phyloP scores from a whole-genome alignment of 2,329 filamentous ascomycete species.

The Colletotrichum tabaci region DNA sequence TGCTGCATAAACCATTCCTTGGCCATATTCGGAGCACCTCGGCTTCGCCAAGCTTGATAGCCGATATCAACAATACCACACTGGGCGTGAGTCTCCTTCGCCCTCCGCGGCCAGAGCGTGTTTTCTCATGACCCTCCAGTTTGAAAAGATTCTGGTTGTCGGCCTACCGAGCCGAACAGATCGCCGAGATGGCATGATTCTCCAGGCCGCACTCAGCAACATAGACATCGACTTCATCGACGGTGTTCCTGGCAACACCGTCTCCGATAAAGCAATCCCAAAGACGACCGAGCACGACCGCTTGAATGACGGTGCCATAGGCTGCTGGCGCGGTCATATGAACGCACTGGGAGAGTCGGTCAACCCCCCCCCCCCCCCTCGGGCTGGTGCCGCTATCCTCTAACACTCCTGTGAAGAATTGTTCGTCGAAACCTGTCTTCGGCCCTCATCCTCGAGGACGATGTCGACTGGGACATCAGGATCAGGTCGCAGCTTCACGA shows the following conservation, averaged over 20 bases:
- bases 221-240: conserved; percentile 63
- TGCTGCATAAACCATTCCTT: conserved; percentile 26
- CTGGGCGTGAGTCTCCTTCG: conserved; percentile 21
- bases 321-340: conserved; percentile 59
- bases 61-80: conserved; percentile 28
- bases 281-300: conserved; percentile 51
- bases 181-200: conserved; percentile 64
- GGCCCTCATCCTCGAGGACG: conserved; percentile 70
- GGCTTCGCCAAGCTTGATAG: conserved; percentile 2
- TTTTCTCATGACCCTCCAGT: conserved; percentile 52
- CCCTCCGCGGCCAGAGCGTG: too few relatives aligned
- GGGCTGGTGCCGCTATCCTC: neutral
- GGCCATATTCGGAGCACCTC: conserved; percentile 10
- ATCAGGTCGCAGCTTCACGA: conserved; percentile 63
- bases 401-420: conserved; percentile 49
- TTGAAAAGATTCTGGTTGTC: conserved; percentile 67
- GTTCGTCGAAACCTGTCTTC: conserved; percentile 61
- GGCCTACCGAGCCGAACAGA: conserved; percentile 66
- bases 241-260: conserved; percentile 57
- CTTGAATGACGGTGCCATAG: conserved; percentile 47
- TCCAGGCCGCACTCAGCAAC: conserved; percentile 62
- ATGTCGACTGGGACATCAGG: conserved; percentile 70
- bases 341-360: conserved; percentile 53
- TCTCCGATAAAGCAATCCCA: conserved; percentile 56
- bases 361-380: neutral